Conservation (phyloP, 257 asterid genomes). For the Solanum megistacrolobum region DNA sequence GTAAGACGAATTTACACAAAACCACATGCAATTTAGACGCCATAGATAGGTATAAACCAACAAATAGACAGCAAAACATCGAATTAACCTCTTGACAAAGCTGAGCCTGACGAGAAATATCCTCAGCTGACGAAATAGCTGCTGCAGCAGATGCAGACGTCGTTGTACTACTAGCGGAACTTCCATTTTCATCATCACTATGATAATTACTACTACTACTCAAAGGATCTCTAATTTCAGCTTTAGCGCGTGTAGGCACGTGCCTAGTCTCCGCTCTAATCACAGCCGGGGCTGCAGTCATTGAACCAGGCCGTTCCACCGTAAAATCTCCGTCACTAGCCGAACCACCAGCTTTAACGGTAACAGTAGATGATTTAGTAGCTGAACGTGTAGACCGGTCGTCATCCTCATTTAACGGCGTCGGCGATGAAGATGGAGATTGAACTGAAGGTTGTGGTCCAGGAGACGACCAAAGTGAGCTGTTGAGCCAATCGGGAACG, state of each 20-base stretch:
- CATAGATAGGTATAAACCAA: background rate
- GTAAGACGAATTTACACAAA: background rate
- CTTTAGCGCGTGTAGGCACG: conserved; percentile 19
- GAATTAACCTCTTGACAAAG: conserved; percentile 56
- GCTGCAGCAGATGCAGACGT: conserved; percentile 24
- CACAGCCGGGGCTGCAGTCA: conserved; percentile 22
- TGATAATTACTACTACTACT: conserved; percentile 13
- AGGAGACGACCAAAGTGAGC: conserved; percentile 66
- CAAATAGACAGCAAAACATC: background rate
- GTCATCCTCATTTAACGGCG: conserved; percentile 7
- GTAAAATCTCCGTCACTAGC: background rate
- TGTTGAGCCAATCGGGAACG: conserved; percentile 79
- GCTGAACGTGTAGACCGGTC: background rate
- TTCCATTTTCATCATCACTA: conserved; percentile 43
- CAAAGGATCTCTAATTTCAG: conserved; percentile 52
- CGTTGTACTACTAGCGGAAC: conserved; percentile 21
- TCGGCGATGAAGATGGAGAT: conserved; percentile 14
- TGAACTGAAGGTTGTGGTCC: background rate
- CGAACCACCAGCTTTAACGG: background rate
- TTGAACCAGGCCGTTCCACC: conserved; percentile 23
- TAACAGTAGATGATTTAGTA: conserved; percentile 8
- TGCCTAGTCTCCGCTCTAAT: conserved; percentile 19
- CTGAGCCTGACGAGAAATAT: conserved; percentile 56
- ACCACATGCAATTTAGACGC: background rate
- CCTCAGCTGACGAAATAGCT: conserved; percentile 27